Percentiles rank a stretch among this genome's conserved stretches.
phyloP scores from a whole-genome alignment of 2,329 filamentous ascomycete genomes.

The Elsinoe fawcettii region DNA sequence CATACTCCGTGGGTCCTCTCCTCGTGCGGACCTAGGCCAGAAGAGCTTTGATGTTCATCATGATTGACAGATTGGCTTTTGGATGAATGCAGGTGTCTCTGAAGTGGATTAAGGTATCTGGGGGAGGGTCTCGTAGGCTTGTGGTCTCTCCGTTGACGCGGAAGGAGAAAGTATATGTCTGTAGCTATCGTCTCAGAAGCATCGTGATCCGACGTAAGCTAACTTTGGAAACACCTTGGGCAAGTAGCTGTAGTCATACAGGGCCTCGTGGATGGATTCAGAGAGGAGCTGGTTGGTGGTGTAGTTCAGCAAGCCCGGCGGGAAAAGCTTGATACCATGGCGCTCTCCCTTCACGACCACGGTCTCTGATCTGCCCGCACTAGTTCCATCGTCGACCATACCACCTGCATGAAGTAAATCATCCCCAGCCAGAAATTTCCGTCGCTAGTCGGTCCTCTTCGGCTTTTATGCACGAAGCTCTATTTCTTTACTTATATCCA shows the following conservation, averaged over 20 bases:
- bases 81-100: not conserved
- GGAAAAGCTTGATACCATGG: slow-evolving; percentile 5
- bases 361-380: slow-evolving; percentile 14
- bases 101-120: not conserved
- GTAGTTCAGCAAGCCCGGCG: slow-evolving; percentile 5
- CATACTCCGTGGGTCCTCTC: not conserved
- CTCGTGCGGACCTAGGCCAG: slow-evolving; percentile 5
- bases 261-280: slow-evolving; percentile 5
- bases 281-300: slow-evolving; percentile 13
- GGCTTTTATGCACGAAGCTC: slow-evolving; percentile 6
- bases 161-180: not conserved
- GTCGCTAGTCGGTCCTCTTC: slow-evolving; percentile 8
- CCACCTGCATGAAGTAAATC: slow-evolving; percentile 13
- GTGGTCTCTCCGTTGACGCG: not conserved
- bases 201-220: not conserved
- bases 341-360: slow-evolving; percentile 11
- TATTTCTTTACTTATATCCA: slow-evolving; percentile 5
- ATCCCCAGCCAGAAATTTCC: slow-evolving; percentile 12
- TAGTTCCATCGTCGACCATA: slow-evolving; percentile 5
- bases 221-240: not conserved
- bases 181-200: not conserved
- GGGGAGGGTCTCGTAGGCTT: not conserved
- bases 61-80: slow-evolving; percentile 6
- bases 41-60: slow-evolving; percentile 7
- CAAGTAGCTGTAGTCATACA: not conserved